A percentile compares a stretch with the other conserved stretches of the same genome.
phyloP scores from a whole-genome alignment of 805 yeast species.

The Saccharomycopsis capsularis region DNA sequence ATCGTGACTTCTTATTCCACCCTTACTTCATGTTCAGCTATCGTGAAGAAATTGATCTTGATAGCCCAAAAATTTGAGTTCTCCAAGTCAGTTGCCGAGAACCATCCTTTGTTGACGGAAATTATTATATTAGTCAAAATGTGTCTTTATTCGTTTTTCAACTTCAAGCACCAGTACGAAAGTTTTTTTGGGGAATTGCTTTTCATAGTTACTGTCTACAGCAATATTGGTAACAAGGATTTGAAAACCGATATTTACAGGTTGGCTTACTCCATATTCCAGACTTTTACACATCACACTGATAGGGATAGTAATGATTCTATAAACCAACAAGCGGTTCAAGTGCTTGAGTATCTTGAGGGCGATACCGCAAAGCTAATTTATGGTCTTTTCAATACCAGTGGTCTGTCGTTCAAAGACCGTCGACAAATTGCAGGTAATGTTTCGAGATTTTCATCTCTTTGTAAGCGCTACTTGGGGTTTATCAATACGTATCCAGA shows the following conservation, averaged over 20 bases:
- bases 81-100: constrained; percentile 25
- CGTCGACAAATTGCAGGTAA: constrained; percentile 33
- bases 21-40: constrained; percentile 45
- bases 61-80: constrained; percentile 32
- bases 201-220: constrained; percentile 40
- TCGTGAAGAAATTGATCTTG: constrained; percentile 37
- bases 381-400: constrained; percentile 39
- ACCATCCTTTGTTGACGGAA: constrained; percentile 40
- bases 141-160: constrained; percentile 43
- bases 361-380: constrained; percentile 50
- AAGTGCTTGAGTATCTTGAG: constrained; percentile 35
- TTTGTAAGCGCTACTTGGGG: constrained; percentile 40
- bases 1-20: constrained; percentile 42
- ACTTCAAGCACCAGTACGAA: constrained; percentile 41
- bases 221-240: constrained; percentile 22
- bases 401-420: constrained; percentile 6
- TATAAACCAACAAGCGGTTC: constrained; percentile 34
- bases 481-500: constrained; percentile 38
- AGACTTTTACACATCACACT: constrained; percentile 43
- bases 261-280: constrained; percentile 24
- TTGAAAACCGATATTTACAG: constrained; percentile 42
- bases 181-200: constrained; percentile 47
- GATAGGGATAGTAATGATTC: constrained; percentile 27
- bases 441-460: constrained; percentile 37
- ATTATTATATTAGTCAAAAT: constrained; percentile 45